Percentiles rank a stretch among this genome's conserved stretches.
Conservation (phyloP, 83 land plant species). For the Picea abies region DNA sequence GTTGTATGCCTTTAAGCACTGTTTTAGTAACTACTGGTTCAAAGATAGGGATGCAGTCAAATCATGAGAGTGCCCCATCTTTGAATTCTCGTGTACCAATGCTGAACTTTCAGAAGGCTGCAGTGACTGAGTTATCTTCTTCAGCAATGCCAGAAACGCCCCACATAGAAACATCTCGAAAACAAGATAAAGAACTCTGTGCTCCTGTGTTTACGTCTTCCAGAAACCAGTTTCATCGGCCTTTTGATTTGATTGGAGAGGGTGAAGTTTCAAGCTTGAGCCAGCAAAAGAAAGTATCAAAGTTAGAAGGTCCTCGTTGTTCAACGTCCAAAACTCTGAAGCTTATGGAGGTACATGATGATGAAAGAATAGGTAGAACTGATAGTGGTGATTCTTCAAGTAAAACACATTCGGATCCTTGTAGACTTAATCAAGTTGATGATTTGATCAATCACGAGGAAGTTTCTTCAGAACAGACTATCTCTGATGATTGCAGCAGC, state of each 20-base stretch:
- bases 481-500: constrained; percentile 46
- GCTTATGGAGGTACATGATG: constrained; percentile 1
- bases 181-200: constrained; percentile 5
- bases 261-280: not conserved
- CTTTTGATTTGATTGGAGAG: constrained; percentile 8
- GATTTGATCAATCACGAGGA: constrained; percentile 21
- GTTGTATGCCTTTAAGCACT: constrained; percentile 16
- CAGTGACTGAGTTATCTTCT: constrained; percentile 6
- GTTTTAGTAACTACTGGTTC: constrained; percentile 3
- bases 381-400: constrained; percentile 50
- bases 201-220: constrained; percentile 13
- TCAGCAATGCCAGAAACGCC: constrained; percentile 4
- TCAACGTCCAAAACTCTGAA: constrained; percentile 1
- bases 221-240: constrained; percentile 13
- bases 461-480: constrained; percentile 54
- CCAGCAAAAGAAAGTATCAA: not conserved
- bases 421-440: constrained; percentile 14
- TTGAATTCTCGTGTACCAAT: constrained; percentile 15
- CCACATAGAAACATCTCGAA: constrained; percentile 1
- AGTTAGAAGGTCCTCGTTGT: not conserved
- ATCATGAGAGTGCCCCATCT: not conserved
- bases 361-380: constrained; percentile 18
- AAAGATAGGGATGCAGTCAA: constrained; percentile 4
- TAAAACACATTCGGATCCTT: constrained; percentile 43
- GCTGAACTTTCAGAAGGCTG: constrained; percentile 5